These are phyloP conservation scores for Phascolomyces articulosus DNA, from an alignment of 371 early-diverging fungal species.

Conservation along the genomic window DNA sequence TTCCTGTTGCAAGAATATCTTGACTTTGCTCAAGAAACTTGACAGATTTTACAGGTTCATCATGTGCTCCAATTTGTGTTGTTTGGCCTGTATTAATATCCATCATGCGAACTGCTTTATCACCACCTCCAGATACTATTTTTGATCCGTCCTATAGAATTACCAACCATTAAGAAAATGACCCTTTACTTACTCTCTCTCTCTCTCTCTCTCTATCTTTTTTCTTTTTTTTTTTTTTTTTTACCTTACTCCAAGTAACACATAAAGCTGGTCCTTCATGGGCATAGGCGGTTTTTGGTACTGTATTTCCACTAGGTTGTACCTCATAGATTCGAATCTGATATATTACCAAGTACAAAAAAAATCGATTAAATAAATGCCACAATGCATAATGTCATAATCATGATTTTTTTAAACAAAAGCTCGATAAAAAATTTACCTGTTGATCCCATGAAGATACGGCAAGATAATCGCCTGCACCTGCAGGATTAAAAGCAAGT, in stretches of 20 bases:
- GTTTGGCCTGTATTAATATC: slow-evolving; percentile 82
- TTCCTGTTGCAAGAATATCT: slow-evolving; percentile 79
- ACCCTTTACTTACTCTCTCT: too few relatives aligned
- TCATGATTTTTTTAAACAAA: too few relatives aligned
- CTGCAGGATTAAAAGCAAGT: slow-evolving; percentile 71
- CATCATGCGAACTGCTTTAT: slow-evolving; percentile 79
- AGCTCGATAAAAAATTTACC: slow-evolving; percentile 56
- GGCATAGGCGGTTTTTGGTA: slow-evolving; percentile 77
- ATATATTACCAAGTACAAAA: not conserved
- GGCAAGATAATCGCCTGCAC: slow-evolving; percentile 79
- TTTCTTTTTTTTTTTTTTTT: not conserved
- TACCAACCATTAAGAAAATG: too few relatives aligned
- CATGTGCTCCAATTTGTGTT: slow-evolving; percentile 79
- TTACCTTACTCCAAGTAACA: slow-evolving; percentile 88
- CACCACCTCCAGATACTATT: slow-evolving; percentile 55
- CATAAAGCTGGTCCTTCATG: slow-evolving; percentile 89
- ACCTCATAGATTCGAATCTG: slow-evolving; percentile 94
- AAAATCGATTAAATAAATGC: not conserved
- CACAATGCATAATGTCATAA: too few relatives aligned
- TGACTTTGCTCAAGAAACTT: slow-evolving; percentile 71
- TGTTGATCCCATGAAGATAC: slow-evolving; percentile 90
- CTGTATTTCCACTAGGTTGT: slow-evolving; percentile 68
- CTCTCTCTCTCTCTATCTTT: too few relatives aligned
- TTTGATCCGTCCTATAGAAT: slow-evolving; percentile 22
- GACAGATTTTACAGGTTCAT: slow-evolving; percentile 74